Evolutionary conservation across 495 filamentous ascomycete genomes (phyloP), one percentile per base, ranked within the genome.

Genomic region (Aspergillus heteromorphus): DNA sequence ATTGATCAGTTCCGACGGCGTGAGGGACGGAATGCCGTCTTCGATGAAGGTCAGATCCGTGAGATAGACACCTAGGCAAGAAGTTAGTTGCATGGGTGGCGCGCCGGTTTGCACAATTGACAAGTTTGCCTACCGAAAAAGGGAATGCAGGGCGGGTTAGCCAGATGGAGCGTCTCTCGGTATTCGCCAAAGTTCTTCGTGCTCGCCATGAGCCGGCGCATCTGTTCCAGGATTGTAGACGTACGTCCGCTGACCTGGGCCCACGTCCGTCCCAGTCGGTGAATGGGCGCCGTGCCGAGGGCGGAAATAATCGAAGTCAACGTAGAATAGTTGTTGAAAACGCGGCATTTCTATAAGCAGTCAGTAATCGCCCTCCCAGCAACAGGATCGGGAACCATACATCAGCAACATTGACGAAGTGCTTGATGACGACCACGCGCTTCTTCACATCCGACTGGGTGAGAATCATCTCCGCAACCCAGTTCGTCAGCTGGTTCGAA

Each of bases 381-480:
- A 53, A 17, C 2, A 1, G 40, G 10, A 16, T 13, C 34, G n/a
- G 34, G 11, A 38, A 13, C 2, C 51, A 55, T 67, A 95, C 91
- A 77, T 98, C 95, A 57, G 93, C 93, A 29, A 98, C 89, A 42
- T 86, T 84, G 30, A 98, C 90, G 72, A 97, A 98, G 71, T 97
- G 95, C 67, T 97, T 97, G 71, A 98, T 97, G 36, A 98, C 95
- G 17, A 95, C 86, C 23, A 97, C 93, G 55, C 93, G 82, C 70
- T 95, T 95, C 75, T 92, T 93, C 47, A 96, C 89, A 67, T 97
- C 93, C 29, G 81, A 77, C 67, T 98, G 95, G 2, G 84, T 90
- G 62, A 98, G 76, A 60, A 98, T 97, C 93, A 97, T 97, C 68
- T 98, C 92, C n/a, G 93, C 93, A 50, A 98, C 93, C 95, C 95